Evolutionary conservation across 306 rosid genomes (phyloP).

Genomic region (Abrus pulchellus): DNA sequence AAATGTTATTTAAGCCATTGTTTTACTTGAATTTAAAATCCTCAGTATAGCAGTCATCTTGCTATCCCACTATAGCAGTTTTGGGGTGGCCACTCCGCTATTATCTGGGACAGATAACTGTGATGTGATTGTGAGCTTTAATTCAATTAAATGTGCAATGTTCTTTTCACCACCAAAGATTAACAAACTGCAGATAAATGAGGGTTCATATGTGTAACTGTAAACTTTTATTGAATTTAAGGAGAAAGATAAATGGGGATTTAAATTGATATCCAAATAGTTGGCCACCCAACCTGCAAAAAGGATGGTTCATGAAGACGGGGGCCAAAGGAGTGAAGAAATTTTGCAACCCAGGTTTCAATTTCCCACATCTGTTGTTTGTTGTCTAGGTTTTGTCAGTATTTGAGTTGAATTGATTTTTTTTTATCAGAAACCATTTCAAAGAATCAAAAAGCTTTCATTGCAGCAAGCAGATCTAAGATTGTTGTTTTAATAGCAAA

Average conservation of each 20-base stretch:
- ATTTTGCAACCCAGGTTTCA: too few relatives aligned
- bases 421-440: background rate
- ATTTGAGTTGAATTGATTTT: too few relatives aligned
- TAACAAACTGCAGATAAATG: background rate
- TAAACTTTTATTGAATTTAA: background rate
- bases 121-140: background rate
- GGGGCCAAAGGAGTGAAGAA: too few relatives aligned
- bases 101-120: background rate
- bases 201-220: background rate
- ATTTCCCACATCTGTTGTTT: too few relatives aligned
- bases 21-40: background rate
- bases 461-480: background rate
- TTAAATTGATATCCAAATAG: constrained; percentile 1
- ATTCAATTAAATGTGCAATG: background rate
- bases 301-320: too few relatives aligned
- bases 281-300: background rate
- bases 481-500: background rate
- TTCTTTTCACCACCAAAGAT: background rate
- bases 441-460: background rate
- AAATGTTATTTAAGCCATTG: too few relatives aligned
- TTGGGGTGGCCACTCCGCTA: background rate
- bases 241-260: background rate
- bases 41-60: background rate
- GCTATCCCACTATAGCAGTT: background rate
- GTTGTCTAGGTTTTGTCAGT: too few relatives aligned